phyloP scores from a whole-genome alignment of 2,329 filamentous ascomycete species.

The Pestalotiopsis sp. region DNA sequence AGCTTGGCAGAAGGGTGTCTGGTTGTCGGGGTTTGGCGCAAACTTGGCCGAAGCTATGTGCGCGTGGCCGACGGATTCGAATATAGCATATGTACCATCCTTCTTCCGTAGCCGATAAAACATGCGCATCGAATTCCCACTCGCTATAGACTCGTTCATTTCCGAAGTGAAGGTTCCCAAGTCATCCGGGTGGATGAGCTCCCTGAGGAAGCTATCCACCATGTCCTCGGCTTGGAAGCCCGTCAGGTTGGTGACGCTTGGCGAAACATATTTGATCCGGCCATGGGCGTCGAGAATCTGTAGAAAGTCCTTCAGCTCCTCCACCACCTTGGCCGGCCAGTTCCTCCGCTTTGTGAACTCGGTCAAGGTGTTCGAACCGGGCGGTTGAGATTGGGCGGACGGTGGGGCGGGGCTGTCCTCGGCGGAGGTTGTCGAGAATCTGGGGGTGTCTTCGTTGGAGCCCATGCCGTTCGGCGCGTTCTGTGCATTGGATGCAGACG shows the following conservation, averaged over 20 bases:
- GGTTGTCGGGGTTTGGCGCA: constrained; percentile 64
- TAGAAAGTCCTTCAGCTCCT: constrained; percentile 86
- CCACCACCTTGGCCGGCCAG: constrained; percentile 87
- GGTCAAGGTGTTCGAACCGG: constrained; percentile 49
- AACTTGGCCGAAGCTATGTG: constrained; percentile 76
- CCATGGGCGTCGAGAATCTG: constrained; percentile 87
- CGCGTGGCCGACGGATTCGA: constrained; percentile 91
- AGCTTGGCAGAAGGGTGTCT: constrained; percentile 76
- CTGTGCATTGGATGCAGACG: background rate
- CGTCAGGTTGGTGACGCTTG: constrained; percentile 73
- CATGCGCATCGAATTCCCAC: constrained; percentile 76
- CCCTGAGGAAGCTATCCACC: constrained; percentile 73
- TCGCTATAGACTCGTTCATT: constrained; percentile 86
- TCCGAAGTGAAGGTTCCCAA: constrained; percentile 81
- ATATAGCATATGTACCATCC: constrained; percentile 75
- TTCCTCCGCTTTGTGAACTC: constrained; percentile 66
- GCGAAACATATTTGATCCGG: constrained; percentile 83
- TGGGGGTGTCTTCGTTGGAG: constrained; percentile 6
- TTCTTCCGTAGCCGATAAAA: constrained; percentile 83
- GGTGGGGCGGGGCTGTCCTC: constrained; percentile 36
- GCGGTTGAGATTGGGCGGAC: constrained; percentile 27
- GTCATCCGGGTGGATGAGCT: constrained; percentile 87
- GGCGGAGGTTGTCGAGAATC: constrained; percentile 6
- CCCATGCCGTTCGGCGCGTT: background rate
- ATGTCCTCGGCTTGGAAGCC: constrained; percentile 75